phyloP scores from a whole-genome alignment of 2,329 filamentous ascomycete species.

The Bipolaris sorokiniana region DNA sequence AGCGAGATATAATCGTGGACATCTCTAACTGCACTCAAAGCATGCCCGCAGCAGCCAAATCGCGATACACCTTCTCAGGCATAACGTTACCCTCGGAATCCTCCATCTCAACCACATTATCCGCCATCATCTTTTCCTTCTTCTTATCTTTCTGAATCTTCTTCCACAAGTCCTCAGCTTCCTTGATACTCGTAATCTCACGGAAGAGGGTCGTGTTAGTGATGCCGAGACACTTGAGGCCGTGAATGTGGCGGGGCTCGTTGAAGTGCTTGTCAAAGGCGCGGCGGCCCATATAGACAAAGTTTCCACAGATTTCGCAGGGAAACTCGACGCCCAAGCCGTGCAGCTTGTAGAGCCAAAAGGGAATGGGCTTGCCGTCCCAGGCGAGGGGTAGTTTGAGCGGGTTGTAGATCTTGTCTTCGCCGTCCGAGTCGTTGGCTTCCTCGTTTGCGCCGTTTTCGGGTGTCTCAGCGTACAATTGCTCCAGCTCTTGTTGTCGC shows the following conservation, averaged over 20 bases:
- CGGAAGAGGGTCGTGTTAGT: constrained; percentile 89
- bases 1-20: background rate
- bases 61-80: constrained; percentile 97
- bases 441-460: constrained; percentile 63
- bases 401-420: constrained; percentile 94
- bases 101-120: constrained; percentile 96
- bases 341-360: constrained; percentile 97
- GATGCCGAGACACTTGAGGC: constrained; percentile 91
- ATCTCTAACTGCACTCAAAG: constrained; percentile 26
- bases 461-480: constrained; percentile 71
- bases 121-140: constrained; percentile 74
- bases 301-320: constrained; percentile 97
- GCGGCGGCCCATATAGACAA: constrained; percentile 95
- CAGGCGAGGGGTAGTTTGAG: constrained; percentile 94
- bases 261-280: constrained; percentile 99
- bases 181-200: constrained; percentile 90
- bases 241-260: constrained; percentile 90
- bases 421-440: constrained; percentile 70
- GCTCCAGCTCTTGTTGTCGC: constrained; percentile 90
- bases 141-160: constrained; percentile 89
- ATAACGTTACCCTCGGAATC: constrained; percentile 97
- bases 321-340: constrained; percentile 92
- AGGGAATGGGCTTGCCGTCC: constrained; percentile 99
- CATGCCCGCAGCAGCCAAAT: constrained; percentile 90
- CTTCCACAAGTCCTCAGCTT: constrained; percentile 87